These are phyloP conservation scores for Fistulifera solaris DNA, from an alignment of 108 stramenopile species.

Conservation along the genomic window DNA sequence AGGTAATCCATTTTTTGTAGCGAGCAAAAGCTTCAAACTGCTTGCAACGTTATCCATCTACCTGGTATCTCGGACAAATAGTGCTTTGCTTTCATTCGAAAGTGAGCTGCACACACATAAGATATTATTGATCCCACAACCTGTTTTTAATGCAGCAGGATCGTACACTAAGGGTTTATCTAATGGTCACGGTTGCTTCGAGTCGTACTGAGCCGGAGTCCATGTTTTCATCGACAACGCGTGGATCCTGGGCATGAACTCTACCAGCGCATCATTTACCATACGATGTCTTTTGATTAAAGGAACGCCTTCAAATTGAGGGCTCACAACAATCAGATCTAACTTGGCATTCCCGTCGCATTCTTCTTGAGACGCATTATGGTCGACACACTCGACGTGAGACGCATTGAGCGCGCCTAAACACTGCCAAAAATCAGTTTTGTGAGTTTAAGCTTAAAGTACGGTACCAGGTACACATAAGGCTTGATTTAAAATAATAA, in stretches of 20 bases:
- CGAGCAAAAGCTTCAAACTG: no score
- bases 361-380: neutral
- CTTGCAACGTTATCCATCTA: no score
- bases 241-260: slow-evolving; percentile 57
- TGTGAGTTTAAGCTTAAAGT: no score
- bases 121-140: no score
- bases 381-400: slow-evolving; percentile 7
- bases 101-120: no score
- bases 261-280: slow-evolving; percentile 50
- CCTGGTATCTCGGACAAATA: no score
- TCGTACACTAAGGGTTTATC: no score
- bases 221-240: slow-evolving; percentile 72
- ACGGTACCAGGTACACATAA: no score
- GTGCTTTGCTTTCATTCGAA: no score
- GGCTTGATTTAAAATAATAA: no score
- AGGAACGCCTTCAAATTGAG: slow-evolving; percentile 41
- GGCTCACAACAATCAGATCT: slow-evolving; percentile 12
- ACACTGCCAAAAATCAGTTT: slow-evolving; percentile 5
- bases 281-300: slow-evolving; percentile 65
- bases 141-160: no score
- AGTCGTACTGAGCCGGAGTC: slow-evolving; percentile 69
- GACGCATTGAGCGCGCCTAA: neutral
- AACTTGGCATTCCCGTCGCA: slow-evolving; percentile 8
- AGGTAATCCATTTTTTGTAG: no score
- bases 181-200: slow-evolving; percentile 47